Evolutionary conservation across 2,329 filamentous ascomycete species (phyloP), one percentile per base, ranked within the genome.

Genomic region (Verticillium tricorpus): DNA sequence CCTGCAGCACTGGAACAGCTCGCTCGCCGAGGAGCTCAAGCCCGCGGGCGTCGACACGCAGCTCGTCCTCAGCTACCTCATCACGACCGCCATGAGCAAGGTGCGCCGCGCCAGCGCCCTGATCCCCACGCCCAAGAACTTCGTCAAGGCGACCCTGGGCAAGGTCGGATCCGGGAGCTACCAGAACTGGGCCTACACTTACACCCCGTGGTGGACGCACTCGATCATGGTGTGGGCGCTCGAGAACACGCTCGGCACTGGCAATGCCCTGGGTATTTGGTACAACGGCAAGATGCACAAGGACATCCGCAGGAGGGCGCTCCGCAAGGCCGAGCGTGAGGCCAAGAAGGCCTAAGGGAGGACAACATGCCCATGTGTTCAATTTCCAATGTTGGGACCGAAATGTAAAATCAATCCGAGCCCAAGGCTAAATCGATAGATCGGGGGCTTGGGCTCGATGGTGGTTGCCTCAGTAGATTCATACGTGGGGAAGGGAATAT

Each of bases 21-120:
- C 95, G 12, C 84, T 99, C 15, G 91, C 89, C 1, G 85, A 89
- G 15, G 95, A 99, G 77, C 84, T 99, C 34, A 86, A 89, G 65
- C 86, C 89, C 1, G 83, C 91, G 69, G 91, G 92, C 62, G 87
- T 99, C 50, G 89, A 92, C 66, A 93, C 97, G n/a, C 89, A 98
- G 76, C 86, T 98, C 57, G 89, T 96, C 32, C 85, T 98, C 68
- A 93, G 90, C 69, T 96, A 99, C 76, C 86, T 99, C 57, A 91
- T 99, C 70, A 96, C 93, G 5, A 94, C 92, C 1, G 92, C 94
- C 71, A 99, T 99, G 95, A 94, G 90, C 78, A 99, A 99, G 84
- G 87, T 99, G 69, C 89, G 92, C 70, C 89, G 89, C 61, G 81
- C 92, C 0, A 94, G 86, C 66, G 77, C 88, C 56, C 80, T 93